Evolutionary conservation across 345 rosid genomes (phyloP).

Genomic region (Hibiscus tridactylites): DNA sequence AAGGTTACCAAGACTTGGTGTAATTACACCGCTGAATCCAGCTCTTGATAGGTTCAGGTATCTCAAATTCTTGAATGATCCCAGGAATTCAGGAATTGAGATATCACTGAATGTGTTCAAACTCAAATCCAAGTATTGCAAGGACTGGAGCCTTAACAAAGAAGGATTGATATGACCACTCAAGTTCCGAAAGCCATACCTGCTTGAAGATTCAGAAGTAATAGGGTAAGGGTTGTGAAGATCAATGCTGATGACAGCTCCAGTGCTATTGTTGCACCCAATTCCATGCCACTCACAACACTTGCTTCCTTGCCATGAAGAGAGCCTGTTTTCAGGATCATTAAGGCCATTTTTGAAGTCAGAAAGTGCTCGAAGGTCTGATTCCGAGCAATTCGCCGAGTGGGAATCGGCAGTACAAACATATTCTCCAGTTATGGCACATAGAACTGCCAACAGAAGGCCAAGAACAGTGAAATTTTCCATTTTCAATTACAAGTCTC

Average conservation of each 20-base stretch:
- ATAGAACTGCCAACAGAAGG: slow-evolving; percentile 10
- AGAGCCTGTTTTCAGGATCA: slow-evolving; percentile 22
- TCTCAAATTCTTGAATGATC: slow-evolving; percentile 21
- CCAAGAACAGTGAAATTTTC: slow-evolving; percentile 3
- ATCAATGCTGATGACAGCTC: slow-evolving; percentile 25
- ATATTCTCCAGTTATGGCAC: slow-evolving; percentile 9
- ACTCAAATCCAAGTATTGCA: slow-evolving; percentile 34
- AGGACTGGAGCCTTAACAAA: slow-evolving; percentile 21
- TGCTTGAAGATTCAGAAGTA: slow-evolving; percentile 11
- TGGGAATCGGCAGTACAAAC: slow-evolving; percentile 5
- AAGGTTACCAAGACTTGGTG: slow-evolving; percentile 27
- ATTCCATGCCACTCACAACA: slow-evolving; percentile 41
- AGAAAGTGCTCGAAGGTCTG: slow-evolving; percentile 22
- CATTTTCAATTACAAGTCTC: slow-evolving; percentile 5
- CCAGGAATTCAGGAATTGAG: slow-evolving; percentile 35
- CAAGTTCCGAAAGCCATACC: slow-evolving; percentile 21
- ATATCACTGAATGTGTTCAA: slow-evolving; percentile 19
- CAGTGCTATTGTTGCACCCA: slow-evolving; percentile 20
- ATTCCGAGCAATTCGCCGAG: slow-evolving; percentile 18
- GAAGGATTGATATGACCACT: slow-evolving; percentile 40
- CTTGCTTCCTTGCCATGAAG: slow-evolving; percentile 28
- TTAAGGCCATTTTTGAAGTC: slow-evolving; percentile 28
- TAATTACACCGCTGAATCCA: slow-evolving; percentile 26
- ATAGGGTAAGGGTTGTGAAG: slow-evolving; percentile 20
- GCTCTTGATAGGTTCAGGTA: slow-evolving; percentile 32